Percentiles rank a stretch among this genome's conserved stretches.
phyloP scores from a whole-genome alignment of 106 monocot species.

The Acorus gramineus region DNA sequence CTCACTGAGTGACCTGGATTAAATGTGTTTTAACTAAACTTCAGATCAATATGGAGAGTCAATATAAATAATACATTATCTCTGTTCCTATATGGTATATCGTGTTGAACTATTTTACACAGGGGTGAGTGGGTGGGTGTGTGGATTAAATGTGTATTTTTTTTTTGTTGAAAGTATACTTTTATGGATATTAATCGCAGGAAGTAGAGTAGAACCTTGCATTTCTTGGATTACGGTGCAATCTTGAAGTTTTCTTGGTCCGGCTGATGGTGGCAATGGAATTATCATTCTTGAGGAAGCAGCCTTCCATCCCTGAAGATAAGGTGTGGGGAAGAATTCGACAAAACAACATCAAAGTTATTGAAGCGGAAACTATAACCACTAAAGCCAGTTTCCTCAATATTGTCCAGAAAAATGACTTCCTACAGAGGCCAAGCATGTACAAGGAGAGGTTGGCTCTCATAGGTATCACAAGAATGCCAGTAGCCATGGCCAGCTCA shows the following conservation, averaged over 20 bases:
- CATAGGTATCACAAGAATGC: conserved; percentile 64
- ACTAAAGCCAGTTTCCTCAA: conserved; percentile 22
- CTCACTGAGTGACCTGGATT: conserved; percentile 34
- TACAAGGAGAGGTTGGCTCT: conserved; percentile 38
- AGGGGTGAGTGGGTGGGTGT: too few species aligned
- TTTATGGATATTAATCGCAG: too few species aligned
- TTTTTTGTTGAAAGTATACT: too few species aligned
- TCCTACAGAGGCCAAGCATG: conserved; percentile 40
- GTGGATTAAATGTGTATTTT: too few species aligned
- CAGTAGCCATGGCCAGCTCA: conserved; percentile 42
- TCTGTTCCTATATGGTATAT: too few species aligned
- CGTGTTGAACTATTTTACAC: too few species aligned
- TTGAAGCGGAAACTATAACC: conserved; percentile 13
- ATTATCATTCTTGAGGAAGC: conserved; percentile 22
- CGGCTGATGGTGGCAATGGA: conserved; percentile 9
- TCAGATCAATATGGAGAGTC: background rate
- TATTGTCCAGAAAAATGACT: conserved; percentile 18
- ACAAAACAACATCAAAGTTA: conserved; percentile 20
- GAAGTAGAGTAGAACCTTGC: conserved; percentile 24
- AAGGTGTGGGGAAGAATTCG: conserved; percentile 20
- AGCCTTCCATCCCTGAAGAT: conserved; percentile 16
- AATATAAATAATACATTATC: background rate
- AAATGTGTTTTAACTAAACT: background rate
- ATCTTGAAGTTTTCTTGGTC: conserved; percentile 19
- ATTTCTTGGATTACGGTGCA: conserved; percentile 27